A percentile compares a stretch with the other conserved stretches of the same genome.
Evolutionary conservation across 2,329 filamentous ascomycete species (phyloP).

Genomic region (Rosellinia necatrix): DNA sequence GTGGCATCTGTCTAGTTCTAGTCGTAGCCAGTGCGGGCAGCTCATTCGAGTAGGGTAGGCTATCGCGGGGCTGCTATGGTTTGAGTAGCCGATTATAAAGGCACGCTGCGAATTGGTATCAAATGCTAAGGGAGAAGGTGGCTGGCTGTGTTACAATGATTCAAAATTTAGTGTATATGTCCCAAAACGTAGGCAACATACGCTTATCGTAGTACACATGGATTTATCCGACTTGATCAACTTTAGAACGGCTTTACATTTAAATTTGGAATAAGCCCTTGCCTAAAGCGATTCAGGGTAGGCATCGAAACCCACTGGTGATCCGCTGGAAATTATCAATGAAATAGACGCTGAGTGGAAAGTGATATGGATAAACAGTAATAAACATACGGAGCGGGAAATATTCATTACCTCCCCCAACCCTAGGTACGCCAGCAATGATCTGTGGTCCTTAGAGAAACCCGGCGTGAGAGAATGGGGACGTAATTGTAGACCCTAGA

Average conservation of each 20-base stretch:
- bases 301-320: constrained; percentile 23
- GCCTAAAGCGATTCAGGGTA: constrained; percentile 27
- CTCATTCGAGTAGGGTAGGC: too few species aligned
- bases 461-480: background rate
- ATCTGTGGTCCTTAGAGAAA: constrained; percentile 15
- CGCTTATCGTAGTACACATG: too few species aligned
- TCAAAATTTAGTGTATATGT: too few species aligned
- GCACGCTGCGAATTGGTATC: background rate
- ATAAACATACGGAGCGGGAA: background rate
- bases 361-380: background rate
- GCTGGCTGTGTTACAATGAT: too few species aligned
- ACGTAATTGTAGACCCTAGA: constrained; percentile 4
- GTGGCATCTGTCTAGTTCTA: too few species aligned
- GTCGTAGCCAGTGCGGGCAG: too few species aligned
- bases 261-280: constrained; percentile 20
- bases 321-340: constrained; percentile 22
- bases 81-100: too few species aligned
- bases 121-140: background rate
- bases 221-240: too few species aligned
- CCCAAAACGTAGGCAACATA: too few species aligned
- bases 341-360: constrained; percentile 9
- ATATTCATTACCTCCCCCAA: constrained; percentile 14
- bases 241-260: background rate
- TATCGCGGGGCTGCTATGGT: too few species aligned
- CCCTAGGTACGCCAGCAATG: constrained; percentile 23